Evolutionary conservation across 1,139 yeast genomes (phyloP), one percentile per base, ranked within the genome.

Genomic region (Kurtzmaniella quercitrusa): DNA sequence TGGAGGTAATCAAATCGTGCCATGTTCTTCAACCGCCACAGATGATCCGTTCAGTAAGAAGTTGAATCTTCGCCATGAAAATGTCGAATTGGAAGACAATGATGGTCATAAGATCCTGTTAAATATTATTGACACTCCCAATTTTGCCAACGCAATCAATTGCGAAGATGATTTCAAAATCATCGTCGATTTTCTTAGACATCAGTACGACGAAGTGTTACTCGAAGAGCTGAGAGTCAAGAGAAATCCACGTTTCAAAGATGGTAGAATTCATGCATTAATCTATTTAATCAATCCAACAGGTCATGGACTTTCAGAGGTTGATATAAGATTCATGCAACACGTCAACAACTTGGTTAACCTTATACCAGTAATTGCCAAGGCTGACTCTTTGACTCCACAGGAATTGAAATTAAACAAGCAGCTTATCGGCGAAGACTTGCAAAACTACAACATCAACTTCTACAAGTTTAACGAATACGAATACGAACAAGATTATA

Each of bases 1-100:
- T 67, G 96, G 95, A 38, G 95, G 93, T 50, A 82, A 85, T 52
- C 55, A 63, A 12, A 76, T 84, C 46, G 88, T 65, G 1, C 68
- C 69, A 18, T 57, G 65, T 5, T 59, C 66, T 5, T 65, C 67
- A 50, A 72, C 77, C 1, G 65, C 63, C 16, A 58, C 54, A 37
- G 75, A 71, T 48, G 76, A 72, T 47, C 72, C 77, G 12, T 70
- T 65, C 49, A 53, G 60, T 43, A 70, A 63, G 46, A 71, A 69
- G 49, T 59, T 72, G 46, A 68, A 73, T 9, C 65, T 72, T 50
- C 64, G 78, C 53, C 77, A 72, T 47, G 77, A 72, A 47, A 71
- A 71, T 47, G 77, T 72, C 28, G 78, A 72, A 53, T 67, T 72
- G 55, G 78, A 72, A 53, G 78, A 72, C 53, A 71, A 72, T 52